phyloP scores from a whole-genome alignment of 257 asterid genomes.

The Plantago ovata region DNA sequence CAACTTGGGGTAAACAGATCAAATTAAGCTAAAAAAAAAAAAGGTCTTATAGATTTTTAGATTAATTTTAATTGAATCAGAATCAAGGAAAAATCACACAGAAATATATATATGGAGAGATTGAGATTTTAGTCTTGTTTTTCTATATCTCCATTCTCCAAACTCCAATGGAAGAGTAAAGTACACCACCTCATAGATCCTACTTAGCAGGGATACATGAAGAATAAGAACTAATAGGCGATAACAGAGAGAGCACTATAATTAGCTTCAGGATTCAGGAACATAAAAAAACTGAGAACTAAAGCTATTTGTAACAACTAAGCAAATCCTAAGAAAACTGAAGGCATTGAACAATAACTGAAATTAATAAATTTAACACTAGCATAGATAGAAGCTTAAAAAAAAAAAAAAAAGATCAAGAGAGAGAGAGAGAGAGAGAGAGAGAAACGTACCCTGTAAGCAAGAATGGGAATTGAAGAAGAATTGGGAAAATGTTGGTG shows the following conservation, averaged over 20 bases:
- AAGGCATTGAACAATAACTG: background rate
- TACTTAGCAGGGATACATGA: background rate
- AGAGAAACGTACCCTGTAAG: slow-evolving; percentile 33
- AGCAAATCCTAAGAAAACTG: too few species aligned
- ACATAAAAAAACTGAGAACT: too few species aligned
- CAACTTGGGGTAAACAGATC: too few species aligned
- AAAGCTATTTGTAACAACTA: too few species aligned
- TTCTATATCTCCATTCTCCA: too few species aligned
- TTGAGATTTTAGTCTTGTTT: background rate
- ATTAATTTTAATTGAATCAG: too few species aligned
- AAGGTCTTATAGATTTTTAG: too few species aligned
- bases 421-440: background rate
- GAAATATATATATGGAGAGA: background rate
- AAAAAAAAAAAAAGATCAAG: background rate
- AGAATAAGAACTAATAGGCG: background rate
- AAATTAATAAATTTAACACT: background rate
- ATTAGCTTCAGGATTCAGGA: too few species aligned
- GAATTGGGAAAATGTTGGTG: background rate
- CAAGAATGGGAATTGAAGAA: slow-evolving; percentile 22
- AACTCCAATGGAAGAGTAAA: too few species aligned
- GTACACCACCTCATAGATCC: background rate
- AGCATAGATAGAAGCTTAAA: background rate
- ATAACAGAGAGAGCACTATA: too few species aligned
- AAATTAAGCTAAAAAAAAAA: too few species aligned
- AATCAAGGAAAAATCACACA: background rate